phyloP scores from a whole-genome alignment of 2,329 filamentous ascomycete genomes.

The Pseudohalonectria lignicola region DNA sequence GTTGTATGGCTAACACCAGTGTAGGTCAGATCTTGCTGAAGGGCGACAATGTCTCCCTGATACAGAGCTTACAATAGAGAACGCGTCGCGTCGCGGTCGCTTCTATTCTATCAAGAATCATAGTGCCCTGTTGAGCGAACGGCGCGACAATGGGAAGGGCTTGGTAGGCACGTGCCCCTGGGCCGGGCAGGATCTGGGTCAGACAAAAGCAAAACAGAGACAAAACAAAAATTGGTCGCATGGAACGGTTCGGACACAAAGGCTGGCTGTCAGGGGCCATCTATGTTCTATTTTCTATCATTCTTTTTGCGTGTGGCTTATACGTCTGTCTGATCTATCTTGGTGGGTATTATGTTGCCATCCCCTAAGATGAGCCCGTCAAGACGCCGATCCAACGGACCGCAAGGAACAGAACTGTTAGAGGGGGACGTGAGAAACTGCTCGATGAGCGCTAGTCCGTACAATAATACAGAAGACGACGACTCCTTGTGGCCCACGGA shows the following conservation, averaged over 20 bases:
- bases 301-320: slow-evolving; percentile 1
- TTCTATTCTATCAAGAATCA: too few species aligned
- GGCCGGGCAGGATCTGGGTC: too few species aligned
- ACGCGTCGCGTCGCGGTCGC: slow-evolving; percentile 7
- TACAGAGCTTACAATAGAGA: slow-evolving; percentile 38
- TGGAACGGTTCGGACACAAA: too few species aligned
- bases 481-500: slow-evolving; percentile 20
- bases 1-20: background rate
- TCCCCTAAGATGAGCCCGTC: slow-evolving; percentile 67
- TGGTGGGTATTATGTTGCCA: slow-evolving; percentile 40
- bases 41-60: slow-evolving; percentile 79
- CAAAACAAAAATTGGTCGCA: too few species aligned
- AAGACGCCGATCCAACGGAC: slow-evolving; percentile 65
- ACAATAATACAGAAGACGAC: slow-evolving; percentile 34
- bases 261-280: too few species aligned
- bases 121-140: too few species aligned
- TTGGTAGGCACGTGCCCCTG: too few species aligned
- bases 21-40: slow-evolving; percentile 76
- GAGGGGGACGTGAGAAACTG: slow-evolving; percentile 52
- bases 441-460: slow-evolving; percentile 76
- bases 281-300: too few species aligned
- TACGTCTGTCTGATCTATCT: background rate
- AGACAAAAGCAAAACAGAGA: too few species aligned
- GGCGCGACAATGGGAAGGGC: too few species aligned
- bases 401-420: slow-evolving; percentile 58